Evolutionary conservation across 257 asterid species (phyloP).

Genomic region (Nicotiana otophora): DNA sequence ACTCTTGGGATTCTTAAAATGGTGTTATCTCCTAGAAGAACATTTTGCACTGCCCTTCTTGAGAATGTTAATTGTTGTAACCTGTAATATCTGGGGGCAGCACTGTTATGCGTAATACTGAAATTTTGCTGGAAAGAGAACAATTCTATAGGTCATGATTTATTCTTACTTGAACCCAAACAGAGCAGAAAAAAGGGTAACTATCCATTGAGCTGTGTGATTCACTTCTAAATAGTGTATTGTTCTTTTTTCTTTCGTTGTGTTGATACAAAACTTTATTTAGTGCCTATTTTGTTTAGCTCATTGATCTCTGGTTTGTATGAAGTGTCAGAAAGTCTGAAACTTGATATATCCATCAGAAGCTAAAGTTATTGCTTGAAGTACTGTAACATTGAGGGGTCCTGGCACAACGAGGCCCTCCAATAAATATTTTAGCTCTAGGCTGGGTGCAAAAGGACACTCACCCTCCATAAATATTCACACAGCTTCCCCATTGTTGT

Average conservation of each 20-base stretch:
- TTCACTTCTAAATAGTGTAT: background rate
- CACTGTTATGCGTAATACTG: background rate
- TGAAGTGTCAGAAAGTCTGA: background rate
- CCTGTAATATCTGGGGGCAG: background rate
- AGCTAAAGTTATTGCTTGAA: background rate
- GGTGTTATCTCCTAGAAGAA: background rate
- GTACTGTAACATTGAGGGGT: background rate
- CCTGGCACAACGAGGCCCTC: background rate
- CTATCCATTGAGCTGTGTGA: background rate
- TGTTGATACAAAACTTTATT: background rate
- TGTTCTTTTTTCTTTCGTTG: background rate
- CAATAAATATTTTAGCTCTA: background rate
- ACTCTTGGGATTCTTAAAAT: background rate
- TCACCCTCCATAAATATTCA: background rate
- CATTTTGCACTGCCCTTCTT: background rate
- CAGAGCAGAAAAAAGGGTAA: background rate
- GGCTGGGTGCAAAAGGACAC: background rate
- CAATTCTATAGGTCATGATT: background rate
- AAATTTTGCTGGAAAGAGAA: background rate
- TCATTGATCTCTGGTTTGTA: background rate
- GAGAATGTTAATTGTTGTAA: background rate
- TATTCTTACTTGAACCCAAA: background rate
- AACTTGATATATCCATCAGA: background rate
- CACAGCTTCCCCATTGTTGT: background rate
- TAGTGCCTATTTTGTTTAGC: background rate